Evolutionary conservation across 2,329 filamentous ascomycete species (phyloP).

Genomic region (Talaromyces sp.): DNA sequence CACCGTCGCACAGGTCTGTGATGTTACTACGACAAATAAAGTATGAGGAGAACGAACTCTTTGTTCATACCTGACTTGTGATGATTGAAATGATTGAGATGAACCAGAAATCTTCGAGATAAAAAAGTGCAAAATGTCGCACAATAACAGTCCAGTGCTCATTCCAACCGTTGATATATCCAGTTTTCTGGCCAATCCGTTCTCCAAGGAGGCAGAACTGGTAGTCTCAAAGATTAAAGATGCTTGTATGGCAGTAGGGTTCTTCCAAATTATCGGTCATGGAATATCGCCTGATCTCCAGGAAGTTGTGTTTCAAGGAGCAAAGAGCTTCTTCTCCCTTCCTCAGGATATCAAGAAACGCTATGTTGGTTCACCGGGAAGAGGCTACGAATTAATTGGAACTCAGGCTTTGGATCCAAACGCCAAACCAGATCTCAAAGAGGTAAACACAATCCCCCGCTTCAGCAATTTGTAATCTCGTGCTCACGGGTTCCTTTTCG

Average conservation of each 20-base stretch:
- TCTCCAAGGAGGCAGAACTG: not conserved
- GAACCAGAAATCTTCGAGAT: not conserved
- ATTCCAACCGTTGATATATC: not conserved
- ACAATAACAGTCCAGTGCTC: not conserved
- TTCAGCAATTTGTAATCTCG: not conserved
- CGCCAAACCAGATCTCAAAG: not conserved
- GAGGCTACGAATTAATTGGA: not conserved
- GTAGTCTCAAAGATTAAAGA: not conserved
- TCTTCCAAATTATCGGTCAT: not conserved
- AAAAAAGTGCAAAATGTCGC: not conserved
- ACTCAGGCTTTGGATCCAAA: not conserved
- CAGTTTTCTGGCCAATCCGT: not conserved
- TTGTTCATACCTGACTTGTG: no score
- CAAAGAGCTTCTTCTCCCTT: not conserved
- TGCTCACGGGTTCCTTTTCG: not conserved
- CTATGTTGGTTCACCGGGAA: not conserved
- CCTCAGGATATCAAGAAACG: not conserved
- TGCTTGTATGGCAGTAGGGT: not conserved
- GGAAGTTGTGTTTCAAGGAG: not conserved
- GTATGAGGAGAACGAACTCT: not conserved
- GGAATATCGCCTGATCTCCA: not conserved
- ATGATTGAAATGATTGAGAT: not conserved
- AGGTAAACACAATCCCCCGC: not conserved
- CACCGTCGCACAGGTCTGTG: not conserved
- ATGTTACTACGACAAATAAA: not conserved